Conservation (phyloP, 164 flowering plant species). For the Sedum album region DNA sequence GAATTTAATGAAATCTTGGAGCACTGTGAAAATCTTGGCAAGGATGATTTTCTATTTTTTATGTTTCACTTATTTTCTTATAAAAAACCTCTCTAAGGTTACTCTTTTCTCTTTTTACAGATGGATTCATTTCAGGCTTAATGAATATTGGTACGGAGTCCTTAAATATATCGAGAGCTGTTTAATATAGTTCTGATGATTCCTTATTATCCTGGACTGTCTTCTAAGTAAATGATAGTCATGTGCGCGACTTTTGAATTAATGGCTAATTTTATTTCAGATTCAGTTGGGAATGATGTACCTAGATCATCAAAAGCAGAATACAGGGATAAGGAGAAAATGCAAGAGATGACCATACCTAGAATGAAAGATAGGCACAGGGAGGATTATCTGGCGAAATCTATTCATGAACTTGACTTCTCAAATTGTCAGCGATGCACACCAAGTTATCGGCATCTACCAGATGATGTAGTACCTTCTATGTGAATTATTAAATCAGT, state of each 20-base stretch:
- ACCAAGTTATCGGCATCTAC: constrained; percentile 5
- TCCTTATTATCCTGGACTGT: neutral
- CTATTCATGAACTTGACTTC: constrained; percentile 2
- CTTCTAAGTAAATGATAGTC: neutral
- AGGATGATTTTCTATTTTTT: neutral
- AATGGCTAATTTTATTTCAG: neutral
- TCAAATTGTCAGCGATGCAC: constrained; percentile 4
- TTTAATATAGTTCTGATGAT: neutral
- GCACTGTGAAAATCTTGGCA: constrained; percentile 54
- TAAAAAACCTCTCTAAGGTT: neutral
- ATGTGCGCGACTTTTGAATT: neutral
- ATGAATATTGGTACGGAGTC: neutral
- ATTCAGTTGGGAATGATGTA: neutral
- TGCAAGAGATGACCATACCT: neutral
- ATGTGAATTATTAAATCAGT: neutral
- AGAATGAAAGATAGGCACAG: neutral
- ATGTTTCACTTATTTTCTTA: neutral
- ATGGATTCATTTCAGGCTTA: neutral
- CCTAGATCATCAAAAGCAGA: constrained; percentile 1
- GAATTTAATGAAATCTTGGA: constrained; percentile 50
- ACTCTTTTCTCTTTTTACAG: neutral
- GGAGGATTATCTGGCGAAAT: neutral
- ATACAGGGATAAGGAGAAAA: neutral
- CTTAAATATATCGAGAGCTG: neutral
- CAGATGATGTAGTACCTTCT: constrained; percentile 15